Evolutionary conservation across 176 grass and related monocot species (phyloP).

Genomic region (Oryza rufipogon): DNA sequence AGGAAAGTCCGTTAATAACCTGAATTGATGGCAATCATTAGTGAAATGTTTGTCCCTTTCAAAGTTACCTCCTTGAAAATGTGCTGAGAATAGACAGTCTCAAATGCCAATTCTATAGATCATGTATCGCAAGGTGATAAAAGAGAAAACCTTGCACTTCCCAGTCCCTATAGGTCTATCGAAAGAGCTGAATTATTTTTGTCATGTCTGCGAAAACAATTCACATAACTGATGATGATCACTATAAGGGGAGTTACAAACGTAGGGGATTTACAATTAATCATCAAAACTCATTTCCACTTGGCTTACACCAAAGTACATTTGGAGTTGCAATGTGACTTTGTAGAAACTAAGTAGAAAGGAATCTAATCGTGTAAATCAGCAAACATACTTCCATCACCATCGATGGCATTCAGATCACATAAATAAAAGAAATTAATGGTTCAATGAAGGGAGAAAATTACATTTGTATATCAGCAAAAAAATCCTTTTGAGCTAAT

Average conservation of each 20-base stretch:
- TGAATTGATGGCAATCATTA: not conserved
- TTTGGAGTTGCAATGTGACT: not conserved
- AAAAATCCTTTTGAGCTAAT: not conserved
- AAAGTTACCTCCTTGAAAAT: not conserved
- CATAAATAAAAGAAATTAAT: not conserved
- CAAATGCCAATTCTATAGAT: not conserved
- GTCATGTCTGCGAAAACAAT: not conserved
- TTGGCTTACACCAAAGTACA: not conserved
- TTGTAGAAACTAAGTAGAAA: not conserved
- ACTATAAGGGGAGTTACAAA: not conserved
- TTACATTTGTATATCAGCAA: not conserved
- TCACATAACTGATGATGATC: not conserved
- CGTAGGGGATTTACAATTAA: not conserved
- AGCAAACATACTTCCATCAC: not conserved
- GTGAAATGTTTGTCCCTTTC: not conserved
- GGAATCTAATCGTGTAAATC: not conserved
- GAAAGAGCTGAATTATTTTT: not conserved
- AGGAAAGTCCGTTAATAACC: not conserved
- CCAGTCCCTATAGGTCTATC: not conserved
- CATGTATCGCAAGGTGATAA: no score
- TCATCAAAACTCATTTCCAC: not conserved
- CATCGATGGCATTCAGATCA: not conserved
- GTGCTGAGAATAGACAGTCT: not conserved
- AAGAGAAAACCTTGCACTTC: no score
- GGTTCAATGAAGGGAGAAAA: not conserved